A percentile compares a stretch with the other conserved stretches of the same genome.
Evolutionary conservation across 345 rosid species (phyloP).

Genomic region (Durio zibethinus): DNA sequence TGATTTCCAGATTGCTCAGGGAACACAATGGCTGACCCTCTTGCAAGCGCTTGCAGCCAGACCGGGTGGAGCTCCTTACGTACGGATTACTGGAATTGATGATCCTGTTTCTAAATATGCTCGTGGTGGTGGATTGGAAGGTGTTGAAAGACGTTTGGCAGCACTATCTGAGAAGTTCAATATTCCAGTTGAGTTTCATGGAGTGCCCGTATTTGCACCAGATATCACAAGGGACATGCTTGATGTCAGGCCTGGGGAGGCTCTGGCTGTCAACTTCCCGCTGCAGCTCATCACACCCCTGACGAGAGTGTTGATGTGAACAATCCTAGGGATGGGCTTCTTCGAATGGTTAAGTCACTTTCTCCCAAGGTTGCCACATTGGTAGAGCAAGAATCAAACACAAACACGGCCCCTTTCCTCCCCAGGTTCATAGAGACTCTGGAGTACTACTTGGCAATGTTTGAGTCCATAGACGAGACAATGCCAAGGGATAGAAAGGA

Average conservation of each 20-base stretch:
- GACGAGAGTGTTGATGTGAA: constrained; percentile 65
- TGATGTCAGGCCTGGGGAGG: constrained; percentile 60
- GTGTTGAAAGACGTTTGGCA: constrained; percentile 40
- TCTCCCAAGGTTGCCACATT: constrained; percentile 59
- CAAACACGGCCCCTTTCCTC: constrained; percentile 69
- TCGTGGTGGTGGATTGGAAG: constrained; percentile 52
- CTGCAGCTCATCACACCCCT: constrained; percentile 72
- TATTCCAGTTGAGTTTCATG: constrained; percentile 54
- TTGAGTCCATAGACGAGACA: constrained; percentile 62
- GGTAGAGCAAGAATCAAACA: constrained; percentile 77
- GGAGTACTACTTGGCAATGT: constrained; percentile 62
- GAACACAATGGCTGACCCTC: constrained; percentile 72
- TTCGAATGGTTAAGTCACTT: constrained; percentile 62
- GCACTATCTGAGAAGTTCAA: constrained; percentile 50
- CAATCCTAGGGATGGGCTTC: constrained; percentile 71
- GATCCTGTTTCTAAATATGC: constrained; percentile 52
- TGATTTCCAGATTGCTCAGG: constrained; percentile 67
- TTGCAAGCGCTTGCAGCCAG: constrained; percentile 68
- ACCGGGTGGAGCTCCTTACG: constrained; percentile 62
- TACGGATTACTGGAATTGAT: constrained; percentile 70
- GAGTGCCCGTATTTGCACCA: constrained; percentile 52
- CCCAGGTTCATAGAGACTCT: constrained; percentile 55
- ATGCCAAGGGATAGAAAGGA: constrained; percentile 48
- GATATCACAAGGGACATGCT: constrained; percentile 58
- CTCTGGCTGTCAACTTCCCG: constrained; percentile 63